A percentile compares a stretch with the other conserved stretches of the same genome.
Evolutionary conservation across 2,329 filamentous ascomycete species (phyloP).

Genomic region (Aspergillus ochraceoroseus): DNA sequence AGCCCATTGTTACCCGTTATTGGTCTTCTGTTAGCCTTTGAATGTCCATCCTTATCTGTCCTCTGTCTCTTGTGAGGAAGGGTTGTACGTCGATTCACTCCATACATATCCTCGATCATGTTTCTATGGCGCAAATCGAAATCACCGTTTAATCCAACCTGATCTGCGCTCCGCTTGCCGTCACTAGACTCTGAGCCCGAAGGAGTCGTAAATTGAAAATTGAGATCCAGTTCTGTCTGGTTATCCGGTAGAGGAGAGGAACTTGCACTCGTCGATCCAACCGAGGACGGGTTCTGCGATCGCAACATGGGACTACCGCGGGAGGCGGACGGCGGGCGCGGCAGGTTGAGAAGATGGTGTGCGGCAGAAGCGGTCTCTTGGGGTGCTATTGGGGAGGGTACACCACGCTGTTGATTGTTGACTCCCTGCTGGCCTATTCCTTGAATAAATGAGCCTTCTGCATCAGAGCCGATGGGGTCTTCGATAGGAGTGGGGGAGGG

Average conservation of each 20-base stretch:
- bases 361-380: constrained; percentile 25
- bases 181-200: constrained; percentile 24
- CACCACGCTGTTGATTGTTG: constrained; percentile 15
- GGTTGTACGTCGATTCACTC: constrained; percentile 62
- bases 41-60: constrained; percentile 44
- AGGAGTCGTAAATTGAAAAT: constrained; percentile 30
- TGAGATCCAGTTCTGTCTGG: constrained; percentile 19
- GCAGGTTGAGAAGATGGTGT: constrained; percentile 22
- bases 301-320: constrained; percentile 15
- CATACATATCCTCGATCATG: constrained; percentile 70
- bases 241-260: constrained; percentile 13
- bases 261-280: constrained; percentile 13
- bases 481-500: constrained; percentile 15
- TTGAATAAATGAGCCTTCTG: constrained; percentile 25
- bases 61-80: constrained; percentile 64
- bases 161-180: constrained; percentile 29
- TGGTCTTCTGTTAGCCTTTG: constrained; percentile 39
- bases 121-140: constrained; percentile 23
- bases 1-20: constrained; percentile 53
- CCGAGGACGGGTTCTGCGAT: constrained; percentile 13
- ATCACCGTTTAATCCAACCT: constrained; percentile 29
- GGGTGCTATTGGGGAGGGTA: constrained; percentile 20
- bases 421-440: constrained; percentile 21
- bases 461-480: constrained; percentile 16
- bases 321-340: constrained; percentile 14